These are phyloP conservation scores for Ophiocordyceps camponoti-floridani DNA, from an alignment of 2,329 filamentous ascomycete species.

Conservation along the genomic window DNA sequence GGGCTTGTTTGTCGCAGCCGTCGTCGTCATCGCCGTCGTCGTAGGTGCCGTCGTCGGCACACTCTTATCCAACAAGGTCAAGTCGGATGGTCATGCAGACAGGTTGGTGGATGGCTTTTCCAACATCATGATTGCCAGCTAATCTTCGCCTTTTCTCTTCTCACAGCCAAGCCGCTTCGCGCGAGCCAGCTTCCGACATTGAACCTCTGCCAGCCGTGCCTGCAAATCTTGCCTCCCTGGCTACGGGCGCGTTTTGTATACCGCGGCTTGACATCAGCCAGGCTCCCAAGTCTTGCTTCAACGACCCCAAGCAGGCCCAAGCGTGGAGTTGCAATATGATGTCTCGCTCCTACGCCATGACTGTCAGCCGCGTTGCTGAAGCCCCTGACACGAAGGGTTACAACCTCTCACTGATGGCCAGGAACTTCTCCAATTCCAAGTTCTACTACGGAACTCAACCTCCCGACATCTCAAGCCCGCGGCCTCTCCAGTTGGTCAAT, in stretches of 20 bases:
- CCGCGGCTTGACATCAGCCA: slow-evolving; percentile 31
- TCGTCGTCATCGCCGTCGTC: slow-evolving; percentile 35
- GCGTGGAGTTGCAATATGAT: slow-evolving; percentile 47
- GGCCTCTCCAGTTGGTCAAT: slow-evolving; percentile 27
- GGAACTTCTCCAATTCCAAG: slow-evolving; percentile 19
- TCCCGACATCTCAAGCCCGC: slow-evolving; percentile 20
- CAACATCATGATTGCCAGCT: background rate
- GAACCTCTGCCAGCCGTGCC: slow-evolving; percentile 31
- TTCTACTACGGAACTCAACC: slow-evolving; percentile 38
- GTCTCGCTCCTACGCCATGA: slow-evolving; percentile 24
- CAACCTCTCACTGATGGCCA: slow-evolving; percentile 17
- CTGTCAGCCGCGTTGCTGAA: slow-evolving; percentile 14
- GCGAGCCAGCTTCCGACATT: slow-evolving; percentile 24
- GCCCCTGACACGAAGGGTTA: slow-evolving; percentile 19
- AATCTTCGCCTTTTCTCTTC: background rate
- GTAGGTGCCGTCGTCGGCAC: slow-evolving; percentile 31
- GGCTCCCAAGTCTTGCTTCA: slow-evolving; percentile 36
- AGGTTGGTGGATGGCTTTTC: slow-evolving; percentile 6
- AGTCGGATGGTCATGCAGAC: slow-evolving; percentile 3
- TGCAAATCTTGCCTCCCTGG: slow-evolving; percentile 29
- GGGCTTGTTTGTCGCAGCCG: slow-evolving; percentile 25
- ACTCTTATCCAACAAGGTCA: slow-evolving; percentile 5
- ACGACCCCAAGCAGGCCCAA: slow-evolving; percentile 30
- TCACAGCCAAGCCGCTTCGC: background rate
- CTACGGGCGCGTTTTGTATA: slow-evolving; percentile 37